Evolutionary conservation across 78 protist species (phyloP).

Genomic region (Dictyostelium intermedium): DNA sequence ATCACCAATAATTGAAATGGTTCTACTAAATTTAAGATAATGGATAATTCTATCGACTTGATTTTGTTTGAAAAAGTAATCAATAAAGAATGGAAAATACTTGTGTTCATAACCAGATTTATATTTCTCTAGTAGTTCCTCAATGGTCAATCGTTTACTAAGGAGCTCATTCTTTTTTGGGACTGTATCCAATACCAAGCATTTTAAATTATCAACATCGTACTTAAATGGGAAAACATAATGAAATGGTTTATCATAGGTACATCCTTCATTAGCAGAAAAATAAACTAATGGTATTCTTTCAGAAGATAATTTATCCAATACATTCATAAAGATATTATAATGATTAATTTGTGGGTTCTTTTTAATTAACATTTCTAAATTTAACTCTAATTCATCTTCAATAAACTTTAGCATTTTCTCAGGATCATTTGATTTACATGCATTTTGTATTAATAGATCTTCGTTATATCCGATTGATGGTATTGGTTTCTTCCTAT

Average conservation of each 20-base stretch:
- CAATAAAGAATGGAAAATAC: slow-evolving; percentile 1
- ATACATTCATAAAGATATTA: neutral
- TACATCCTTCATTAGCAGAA: neutral
- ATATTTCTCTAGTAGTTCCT: neutral
- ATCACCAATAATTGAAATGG: neutral
- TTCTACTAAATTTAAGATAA: neutral
- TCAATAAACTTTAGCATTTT: neutral
- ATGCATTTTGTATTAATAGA: neutral
- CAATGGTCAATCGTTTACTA: neutral
- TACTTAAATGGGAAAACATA: slow-evolving; percentile 1
- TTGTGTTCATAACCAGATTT: neutral
- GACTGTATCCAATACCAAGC: neutral
- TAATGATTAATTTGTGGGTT: neutral
- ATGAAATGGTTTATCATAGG: slow-evolving; percentile 8
- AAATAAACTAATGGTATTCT: neutral
- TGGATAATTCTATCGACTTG: neutral
- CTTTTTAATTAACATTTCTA: neutral
- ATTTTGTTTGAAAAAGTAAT: neutral
- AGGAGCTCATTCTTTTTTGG: neutral
- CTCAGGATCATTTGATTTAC: slow-evolving; percentile 11
- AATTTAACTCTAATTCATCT: neutral
- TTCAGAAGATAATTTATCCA: neutral
- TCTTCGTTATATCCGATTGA: neutral
- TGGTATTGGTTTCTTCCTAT: neutral
- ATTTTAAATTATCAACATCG: neutral